Conservation (phyloP, 495 filamentous ascomycete genomes). For the Aspergillus wentii region DNA sequence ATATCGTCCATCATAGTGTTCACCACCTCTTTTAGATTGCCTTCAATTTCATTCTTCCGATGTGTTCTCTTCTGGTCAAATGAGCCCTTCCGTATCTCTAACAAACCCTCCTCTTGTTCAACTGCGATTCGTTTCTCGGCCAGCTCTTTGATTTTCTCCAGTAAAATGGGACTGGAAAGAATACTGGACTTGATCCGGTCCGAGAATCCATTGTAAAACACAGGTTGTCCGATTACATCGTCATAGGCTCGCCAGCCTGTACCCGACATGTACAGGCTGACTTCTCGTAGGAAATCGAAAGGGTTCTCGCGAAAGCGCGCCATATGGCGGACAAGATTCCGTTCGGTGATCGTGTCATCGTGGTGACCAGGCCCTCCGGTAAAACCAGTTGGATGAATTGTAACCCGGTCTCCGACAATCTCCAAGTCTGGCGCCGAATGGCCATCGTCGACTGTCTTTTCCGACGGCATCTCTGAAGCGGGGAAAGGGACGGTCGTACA, state of each 20-base stretch:
- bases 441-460: constrained; percentile 27
- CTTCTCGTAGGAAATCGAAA: constrained; percentile 83
- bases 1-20: constrained; percentile 84
- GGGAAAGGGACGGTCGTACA: constrained; percentile 4
- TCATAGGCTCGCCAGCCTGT: constrained; percentile 94
- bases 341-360: constrained; percentile 51
- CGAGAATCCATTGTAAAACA: constrained; percentile 88
- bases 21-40: constrained; percentile 66
- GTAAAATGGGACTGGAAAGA: constrained; percentile 68
- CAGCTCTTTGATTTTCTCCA: constrained; percentile 67
- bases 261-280: constrained; percentile 83
- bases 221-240: constrained; percentile 79
- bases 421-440: constrained; percentile 74
- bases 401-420: constrained; percentile 74
- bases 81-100: constrained; percentile 42
- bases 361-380: constrained; percentile 34
- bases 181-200: constrained; percentile 81
- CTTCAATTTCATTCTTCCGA: constrained; percentile 56
- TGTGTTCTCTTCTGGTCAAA: constrained; percentile 47
- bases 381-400: constrained; percentile 73
- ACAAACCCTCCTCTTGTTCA: constrained; percentile 70
- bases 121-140: constrained; percentile 66
- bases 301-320: constrained; percentile 70
- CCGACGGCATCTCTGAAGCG: constrained; percentile 24
- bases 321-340: constrained; percentile 75